phyloP scores from a whole-genome alignment of 768 basidiomycete species.

The Cubamyces lactineus region DNA sequence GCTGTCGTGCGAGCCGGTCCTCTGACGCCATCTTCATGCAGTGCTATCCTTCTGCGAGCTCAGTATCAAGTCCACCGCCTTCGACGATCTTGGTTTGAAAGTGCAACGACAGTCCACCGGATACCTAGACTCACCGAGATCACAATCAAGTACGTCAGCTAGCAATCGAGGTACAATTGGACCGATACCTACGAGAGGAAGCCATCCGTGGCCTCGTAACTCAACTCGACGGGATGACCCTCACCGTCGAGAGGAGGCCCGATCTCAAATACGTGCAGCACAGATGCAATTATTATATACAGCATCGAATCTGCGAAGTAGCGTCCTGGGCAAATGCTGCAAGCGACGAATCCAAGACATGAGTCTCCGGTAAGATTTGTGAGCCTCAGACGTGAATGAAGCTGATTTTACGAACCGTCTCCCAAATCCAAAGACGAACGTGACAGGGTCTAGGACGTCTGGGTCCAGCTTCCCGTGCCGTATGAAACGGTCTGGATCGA shows the following conservation, averaged over 20 bases:
- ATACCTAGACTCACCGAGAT: no score
- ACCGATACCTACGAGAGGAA: slow-evolving; percentile 13
- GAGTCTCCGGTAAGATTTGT: no score
- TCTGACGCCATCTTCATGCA: no score
- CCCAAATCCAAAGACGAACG: slow-evolving; percentile 33
- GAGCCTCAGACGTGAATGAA: no score
- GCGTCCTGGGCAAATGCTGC: slow-evolving; percentile 25
- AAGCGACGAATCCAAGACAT: not conserved
- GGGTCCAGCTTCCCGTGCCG: slow-evolving; percentile 64
- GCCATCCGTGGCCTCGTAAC: not conserved
- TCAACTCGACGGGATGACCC: not conserved
- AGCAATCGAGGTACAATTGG: no score
- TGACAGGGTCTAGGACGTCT: slow-evolving; percentile 30
- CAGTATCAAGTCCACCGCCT: slow-evolving; percentile 1
- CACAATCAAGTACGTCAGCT: no score
- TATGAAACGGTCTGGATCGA: slow-evolving; percentile 79
- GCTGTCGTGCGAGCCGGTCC: no score
- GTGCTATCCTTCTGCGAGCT: no score
- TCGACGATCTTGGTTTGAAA: slow-evolving; percentile 3
- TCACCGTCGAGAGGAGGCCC: slow-evolving; percentile 14
- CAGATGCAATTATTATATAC: slow-evolving; percentile 20
- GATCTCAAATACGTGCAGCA: slow-evolving; percentile 28
- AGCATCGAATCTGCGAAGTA: slow-evolving; percentile 18
- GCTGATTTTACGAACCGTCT: slow-evolving; percentile 10
- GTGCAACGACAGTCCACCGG: slow-evolving; percentile 6